These are phyloP conservation scores for Pestalotiopsis sp. DNA, from an alignment of 2,329 filamentous ascomycete genomes.

Conservation along the genomic window DNA sequence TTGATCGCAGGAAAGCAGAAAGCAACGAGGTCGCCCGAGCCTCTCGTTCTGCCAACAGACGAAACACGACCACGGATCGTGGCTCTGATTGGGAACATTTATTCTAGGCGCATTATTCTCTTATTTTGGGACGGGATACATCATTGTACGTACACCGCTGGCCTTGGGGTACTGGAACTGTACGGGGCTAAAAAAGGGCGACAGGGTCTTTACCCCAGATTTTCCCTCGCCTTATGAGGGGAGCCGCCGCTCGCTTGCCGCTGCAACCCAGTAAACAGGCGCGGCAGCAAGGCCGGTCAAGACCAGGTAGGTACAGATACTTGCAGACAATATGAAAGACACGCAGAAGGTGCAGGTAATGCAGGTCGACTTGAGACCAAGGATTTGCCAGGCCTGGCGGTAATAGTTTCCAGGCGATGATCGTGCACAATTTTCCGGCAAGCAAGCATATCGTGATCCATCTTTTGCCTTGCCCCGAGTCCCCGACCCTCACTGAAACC, in stretches of 20 bases:
- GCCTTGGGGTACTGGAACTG: background rate
- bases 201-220: slow-evolving; percentile 11
- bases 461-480: background rate
- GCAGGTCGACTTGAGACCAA: background rate
- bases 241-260: slow-evolving; percentile 5
- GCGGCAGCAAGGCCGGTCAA: background rate
- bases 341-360: background rate
- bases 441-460: background rate
- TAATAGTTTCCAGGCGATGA: background rate
- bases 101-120: background rate
- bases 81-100: background rate
- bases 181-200: background rate
- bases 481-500: background rate
- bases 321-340: background rate
- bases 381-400: background rate
- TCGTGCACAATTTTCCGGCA: background rate
- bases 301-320: background rate
- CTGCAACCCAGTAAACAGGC: slow-evolving; percentile 5
- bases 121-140: too few relatives aligned
- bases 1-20: background rate
- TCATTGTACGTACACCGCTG: background rate
- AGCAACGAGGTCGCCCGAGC: background rate
- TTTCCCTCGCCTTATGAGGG: slow-evolving; percentile 6
- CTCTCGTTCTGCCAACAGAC: background rate
- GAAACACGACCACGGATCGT: background rate